A percentile compares a stretch with the other conserved stretches of the same genome.
Conservation (phyloP, 108 stramenopile species). For the Cyclotella choctawhatcheeana region DNA sequence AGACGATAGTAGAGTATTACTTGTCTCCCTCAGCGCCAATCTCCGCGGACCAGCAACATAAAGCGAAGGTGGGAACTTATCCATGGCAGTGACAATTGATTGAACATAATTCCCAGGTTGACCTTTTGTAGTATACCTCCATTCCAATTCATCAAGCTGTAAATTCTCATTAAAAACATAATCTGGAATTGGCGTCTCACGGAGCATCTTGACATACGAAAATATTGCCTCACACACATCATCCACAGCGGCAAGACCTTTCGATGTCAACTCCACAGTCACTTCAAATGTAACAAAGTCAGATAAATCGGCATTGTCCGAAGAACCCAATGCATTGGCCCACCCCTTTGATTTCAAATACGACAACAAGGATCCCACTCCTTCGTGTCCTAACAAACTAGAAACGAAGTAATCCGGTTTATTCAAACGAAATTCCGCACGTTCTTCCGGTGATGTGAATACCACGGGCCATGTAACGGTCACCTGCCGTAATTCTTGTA, state of each 20-base stretch:
- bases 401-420: slow-evolving; percentile 77
- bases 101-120: slow-evolving; percentile 59
- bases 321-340: slow-evolving; percentile 76
- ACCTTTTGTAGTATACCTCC: slow-evolving; percentile 76
- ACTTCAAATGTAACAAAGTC: slow-evolving; percentile 87
- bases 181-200: slow-evolving; percentile 58
- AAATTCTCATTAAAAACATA: slow-evolving; percentile 81
- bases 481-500: slow-evolving; percentile 81
- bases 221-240: slow-evolving; percentile 75
- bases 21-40: slow-evolving; percentile 58
- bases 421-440: slow-evolving; percentile 48
- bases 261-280: slow-evolving; percentile 73
- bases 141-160: slow-evolving; percentile 78
- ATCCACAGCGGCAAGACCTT: slow-evolving; percentile 73
- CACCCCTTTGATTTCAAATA: slow-evolving; percentile 79
- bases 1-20: slow-evolving; percentile 39
- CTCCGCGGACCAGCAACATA: slow-evolving; percentile 80
- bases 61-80: slow-evolving; percentile 69
- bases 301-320: slow-evolving; percentile 61
- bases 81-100: slow-evolving; percentile 68
- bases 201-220: slow-evolving; percentile 76
- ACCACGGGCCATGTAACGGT: slow-evolving; percentile 81
- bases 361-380: slow-evolving; percentile 81
- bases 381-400: slow-evolving; percentile 90
- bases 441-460: slow-evolving; percentile 61